Evolutionary conservation across 106 monocot species (phyloP), one percentile per base, ranked within the genome.

Genomic region (Vanilla planifolia): DNA sequence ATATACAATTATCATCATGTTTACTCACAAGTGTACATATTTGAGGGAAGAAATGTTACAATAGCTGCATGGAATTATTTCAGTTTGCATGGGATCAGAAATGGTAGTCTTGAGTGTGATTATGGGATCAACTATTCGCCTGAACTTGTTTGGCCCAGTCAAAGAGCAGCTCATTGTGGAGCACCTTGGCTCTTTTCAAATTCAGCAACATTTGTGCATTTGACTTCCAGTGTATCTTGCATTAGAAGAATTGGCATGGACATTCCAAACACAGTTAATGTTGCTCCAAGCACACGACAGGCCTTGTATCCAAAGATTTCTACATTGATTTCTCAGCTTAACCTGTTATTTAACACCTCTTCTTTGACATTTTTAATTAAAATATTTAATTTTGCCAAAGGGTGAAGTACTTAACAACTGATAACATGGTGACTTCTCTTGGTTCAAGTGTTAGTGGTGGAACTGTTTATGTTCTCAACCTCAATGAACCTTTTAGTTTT

Each of bases 391-490:
- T 35, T 21, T 57, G 35, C 33, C 35, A 20, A 36, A 43, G 27
- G 51, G 68, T 73, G 57, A 33, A 17, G 58, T 61, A 15, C 85
- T 81, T 81, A 67, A 85, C 89, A 61, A 63, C 33, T 45, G 24
- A 44, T 69, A 79, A 86, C 86, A 95, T 83, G 86, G 71, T 95
- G 66, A 80, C 83, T 3, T 84, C 90, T 51, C 83, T 95, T 65
- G 94, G 94, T 43, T 85, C 77, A 13, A 83, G 85, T 53, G 55
- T 6, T 35, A 66, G 68, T 62, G 74, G 82, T 59, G 93, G 86
- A 28, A 75, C 73, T 59, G 60, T 95, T 19, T 64, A 71, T 68
- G 40, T 80, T 70, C 37, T 83, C 41, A 78, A 90, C 73, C 70
- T 89, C 6, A 75, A 43, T 20, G 61, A 69, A 19, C 58, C 83